A percentile compares a stretch with the other conserved stretches of the same genome.
Evolutionary conservation across 177 flowering plant genomes (phyloP).

Genomic region (Tripterygium wilfordii): DNA sequence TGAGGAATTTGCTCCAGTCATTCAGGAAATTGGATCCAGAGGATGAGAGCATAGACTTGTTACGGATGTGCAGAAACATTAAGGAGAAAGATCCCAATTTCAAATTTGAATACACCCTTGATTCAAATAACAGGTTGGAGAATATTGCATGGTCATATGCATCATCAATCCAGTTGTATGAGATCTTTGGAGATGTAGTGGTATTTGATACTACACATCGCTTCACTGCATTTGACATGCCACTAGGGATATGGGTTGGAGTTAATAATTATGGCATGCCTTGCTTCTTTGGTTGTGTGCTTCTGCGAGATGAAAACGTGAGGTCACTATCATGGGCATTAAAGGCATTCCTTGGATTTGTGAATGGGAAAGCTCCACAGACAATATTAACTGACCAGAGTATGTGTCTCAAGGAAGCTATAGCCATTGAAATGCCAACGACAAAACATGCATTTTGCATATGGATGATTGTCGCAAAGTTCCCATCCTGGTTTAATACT

Average conservation of each 20-base stretch:
- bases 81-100: slow-evolving; percentile 53
- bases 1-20: slow-evolving; percentile 56
- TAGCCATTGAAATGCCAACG: slow-evolving; percentile 45
- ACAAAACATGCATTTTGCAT: slow-evolving; percentile 71
- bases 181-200: slow-evolving; percentile 44
- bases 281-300: slow-evolving; percentile 53
- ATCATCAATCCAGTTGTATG: slow-evolving; percentile 38
- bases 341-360: slow-evolving; percentile 54
- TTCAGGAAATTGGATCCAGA: slow-evolving; percentile 53
- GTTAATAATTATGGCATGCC: slow-evolving; percentile 47
- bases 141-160: slow-evolving; percentile 63
- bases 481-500: slow-evolving; percentile 59
- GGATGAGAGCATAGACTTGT: slow-evolving; percentile 49
- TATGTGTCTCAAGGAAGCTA: slow-evolving; percentile 63
- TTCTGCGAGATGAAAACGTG: slow-evolving; percentile 46
- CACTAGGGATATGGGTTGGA: slow-evolving; percentile 54
- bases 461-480: slow-evolving; percentile 53
- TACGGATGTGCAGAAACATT: slow-evolving; percentile 51
- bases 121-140: slow-evolving; percentile 52
- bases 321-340: slow-evolving; percentile 53
- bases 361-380: slow-evolving; percentile 61
- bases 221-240: slow-evolving; percentile 48
- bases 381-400: slow-evolving; percentile 64
- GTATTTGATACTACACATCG: slow-evolving; percentile 54
- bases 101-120: slow-evolving; percentile 49